Conservation (phyloP, 164 flowering plant species). For the Vitis labrusca region DNA sequence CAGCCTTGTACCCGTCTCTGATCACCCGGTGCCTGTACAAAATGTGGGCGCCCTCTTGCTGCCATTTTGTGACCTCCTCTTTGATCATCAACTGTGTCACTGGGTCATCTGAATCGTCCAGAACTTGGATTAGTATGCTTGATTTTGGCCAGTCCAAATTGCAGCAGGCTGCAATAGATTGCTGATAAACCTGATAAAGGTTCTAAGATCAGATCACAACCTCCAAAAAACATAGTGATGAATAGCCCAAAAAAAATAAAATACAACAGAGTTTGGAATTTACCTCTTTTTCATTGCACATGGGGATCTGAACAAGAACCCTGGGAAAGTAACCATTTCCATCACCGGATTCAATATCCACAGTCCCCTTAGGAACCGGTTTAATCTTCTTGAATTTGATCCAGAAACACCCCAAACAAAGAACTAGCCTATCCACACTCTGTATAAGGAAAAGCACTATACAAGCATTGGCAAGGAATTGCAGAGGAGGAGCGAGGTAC, state of each 20-base stretch:
- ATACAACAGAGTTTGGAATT: not conserved
- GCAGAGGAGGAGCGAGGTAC: conserved; percentile 90
- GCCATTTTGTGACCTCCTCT: conserved; percentile 80
- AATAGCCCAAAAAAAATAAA: not conserved
- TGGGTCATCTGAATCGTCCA: conserved; percentile 81
- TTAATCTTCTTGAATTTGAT: conserved; percentile 78
- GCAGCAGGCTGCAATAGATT: conserved; percentile 79
- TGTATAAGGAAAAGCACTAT: conserved; percentile 77
- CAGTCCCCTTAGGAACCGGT: conserved; percentile 49
- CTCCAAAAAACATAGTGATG: not conserved
- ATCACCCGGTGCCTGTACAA: conserved; percentile 67
- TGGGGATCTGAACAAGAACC: conserved; percentile 98
- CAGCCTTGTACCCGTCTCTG: conserved; percentile 87
- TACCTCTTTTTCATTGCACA: conserved; percentile 99
- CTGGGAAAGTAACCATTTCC: conserved; percentile 64
- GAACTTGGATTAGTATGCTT: conserved; percentile 60
- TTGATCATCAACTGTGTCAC: conserved; percentile 58
- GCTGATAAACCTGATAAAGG: conserved; percentile 83
- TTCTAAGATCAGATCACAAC: not conserved
- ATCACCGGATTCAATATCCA: conserved; percentile 69
- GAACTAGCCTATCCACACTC: conserved; percentile 71
- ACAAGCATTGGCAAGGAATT: conserved; percentile 75
- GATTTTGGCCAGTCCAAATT: conserved; percentile 74
- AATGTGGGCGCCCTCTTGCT: conserved; percentile 59
- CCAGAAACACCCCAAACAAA: conserved; percentile 93